Base-by-base conservation (phyloP, 345 rosid genomes). In the Gossypium thurberi region DNA sequence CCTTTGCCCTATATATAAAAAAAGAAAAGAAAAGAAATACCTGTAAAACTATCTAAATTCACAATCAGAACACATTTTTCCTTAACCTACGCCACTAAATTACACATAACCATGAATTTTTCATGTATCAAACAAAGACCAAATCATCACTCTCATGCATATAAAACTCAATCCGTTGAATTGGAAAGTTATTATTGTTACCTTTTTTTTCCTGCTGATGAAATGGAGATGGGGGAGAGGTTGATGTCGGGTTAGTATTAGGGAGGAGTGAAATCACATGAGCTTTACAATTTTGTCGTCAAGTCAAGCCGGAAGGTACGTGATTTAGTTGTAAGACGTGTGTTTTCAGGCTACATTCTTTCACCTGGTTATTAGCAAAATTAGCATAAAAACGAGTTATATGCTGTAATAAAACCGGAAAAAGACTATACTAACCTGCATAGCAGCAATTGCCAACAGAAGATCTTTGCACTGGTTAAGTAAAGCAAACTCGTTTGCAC, bases 281-380 rank as follows among this genome's bases (percentile, higher is more conserved):
- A 77, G 78, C 79, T 75, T 80, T 82, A 84, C 74, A 77, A 64
- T 76, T 79, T 10, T 65, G 80, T 66, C 72, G 79, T 81, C 85
- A 72, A 58, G 81, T 79, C 85, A 72, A 58, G 77, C 77, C 70
- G 62, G 81, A 56, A 72, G 82, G 78, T 42, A 66, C 18, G 3
- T 72, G 74, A 61, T 80, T 78, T 72, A 66, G 74, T 72, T 94
- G 98, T 75, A 84, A n/a, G 20, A 78, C 57, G 66, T 89, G 91
- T 17, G 94, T 84, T 82, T 84, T 85, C 81, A 88, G 69, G 74
- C 96, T 90, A 59, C 81, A 78, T 79, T 92, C 96, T 21, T 71
- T 83, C 63, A 87, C 95, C 98, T 94, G 91, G 26, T 52, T 60
- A 74, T 62, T 25, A 47, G 14, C 61, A 56, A 9, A 64, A 4